Evolutionary conservation across 2,329 filamentous ascomycete genomes (phyloP), one percentile per base, ranked within the genome.

Genomic region (Metarhizium sp.): DNA sequence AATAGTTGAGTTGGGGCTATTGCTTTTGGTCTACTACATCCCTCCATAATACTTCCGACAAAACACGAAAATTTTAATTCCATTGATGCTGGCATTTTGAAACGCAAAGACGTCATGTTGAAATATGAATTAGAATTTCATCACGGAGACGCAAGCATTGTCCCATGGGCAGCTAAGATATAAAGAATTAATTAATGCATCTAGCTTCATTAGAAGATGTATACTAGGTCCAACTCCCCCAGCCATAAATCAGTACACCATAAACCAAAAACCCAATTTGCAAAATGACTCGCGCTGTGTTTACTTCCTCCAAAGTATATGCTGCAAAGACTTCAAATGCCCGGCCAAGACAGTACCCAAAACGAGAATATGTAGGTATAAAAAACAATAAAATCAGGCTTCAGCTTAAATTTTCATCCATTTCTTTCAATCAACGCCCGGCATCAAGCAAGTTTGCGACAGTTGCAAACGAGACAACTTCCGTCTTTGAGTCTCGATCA

Each of bases 201-300:
- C 3, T 16, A 51, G 48, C 18, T 51, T 50, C 53, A 42, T 47
- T 32, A 47, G 20, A 55, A 32, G 18, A 55, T 46, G 16, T 43
- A 45, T 55, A 51, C 40, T 10, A 51, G 34, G 36, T 51, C 30
- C 48, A 55, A 51, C 53, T 42, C 48, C 48, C 46, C 54, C 47
- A 25, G 32, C 38, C 55, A 51, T 51, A 54, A 18, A 50, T 10
- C n/a, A 45, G n/a, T 20, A 18, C 42, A 18, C 16, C n/a, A 20
- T 6, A 8, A 18, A n/a, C 40, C 40, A 43, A 43, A 25, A 43
- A 6, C 42, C n/a, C 42, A 38, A 54, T 42, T 51, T 50, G 20
- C 36, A 42, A 51, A 47, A 16, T 30, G 25, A 48, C 45, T 56
- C 47, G 47, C 55, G 51, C 6, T 47, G 32, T 30, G 11, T 30